phyloP scores from a whole-genome alignment of 805 yeast species.

The Candida cerambycidarum region DNA sequence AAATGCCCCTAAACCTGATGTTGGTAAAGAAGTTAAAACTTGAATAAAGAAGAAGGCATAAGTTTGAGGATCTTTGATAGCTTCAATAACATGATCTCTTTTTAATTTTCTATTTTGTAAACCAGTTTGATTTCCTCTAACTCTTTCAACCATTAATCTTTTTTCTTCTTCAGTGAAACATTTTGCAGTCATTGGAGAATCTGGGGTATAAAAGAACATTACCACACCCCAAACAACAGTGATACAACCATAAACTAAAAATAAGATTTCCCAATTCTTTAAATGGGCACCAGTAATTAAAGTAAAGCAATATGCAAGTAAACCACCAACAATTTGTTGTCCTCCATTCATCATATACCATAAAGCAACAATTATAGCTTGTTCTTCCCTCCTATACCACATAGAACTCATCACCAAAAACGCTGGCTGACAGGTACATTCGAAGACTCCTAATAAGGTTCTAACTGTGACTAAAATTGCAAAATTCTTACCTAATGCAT shows the following conservation, averaged over 20 bases:
- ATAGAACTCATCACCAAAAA: conserved; percentile 57
- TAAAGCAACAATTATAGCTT: conserved; percentile 27
- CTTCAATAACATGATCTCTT: conserved; percentile 44
- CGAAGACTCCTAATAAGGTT: conserved; percentile 53
- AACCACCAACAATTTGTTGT: conserved; percentile 51
- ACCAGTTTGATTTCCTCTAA: conserved; percentile 52
- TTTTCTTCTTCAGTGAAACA: conserved; percentile 46
- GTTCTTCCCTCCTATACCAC: conserved; percentile 58
- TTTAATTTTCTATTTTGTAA: conserved; percentile 49
- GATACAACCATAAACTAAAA: conserved; percentile 53
- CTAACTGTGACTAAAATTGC: conserved; percentile 55
- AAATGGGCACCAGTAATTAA: conserved; percentile 42
- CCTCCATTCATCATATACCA: conserved; percentile 60
- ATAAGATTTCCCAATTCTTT: conserved; percentile 60
- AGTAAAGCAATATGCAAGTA: conserved; percentile 50
- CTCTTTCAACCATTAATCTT: conserved; percentile 42
- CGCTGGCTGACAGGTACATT: conserved; percentile 55
- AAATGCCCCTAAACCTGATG: conserved; percentile 54
- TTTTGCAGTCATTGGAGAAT: conserved; percentile 38
- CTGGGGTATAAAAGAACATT: conserved; percentile 47
- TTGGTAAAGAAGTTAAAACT: conserved; percentile 45
- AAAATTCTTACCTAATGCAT: conserved; percentile 51
- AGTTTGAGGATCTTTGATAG: conserved; percentile 46
- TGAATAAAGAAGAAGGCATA: conserved; percentile 49
- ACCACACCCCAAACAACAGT: conserved; percentile 51